Percentiles rank a stretch among this genome's conserved stretches.
phyloP scores from a whole-genome alignment of 1,284 basidiomycete species.

The Lignosus rhinocerotis region DNA sequence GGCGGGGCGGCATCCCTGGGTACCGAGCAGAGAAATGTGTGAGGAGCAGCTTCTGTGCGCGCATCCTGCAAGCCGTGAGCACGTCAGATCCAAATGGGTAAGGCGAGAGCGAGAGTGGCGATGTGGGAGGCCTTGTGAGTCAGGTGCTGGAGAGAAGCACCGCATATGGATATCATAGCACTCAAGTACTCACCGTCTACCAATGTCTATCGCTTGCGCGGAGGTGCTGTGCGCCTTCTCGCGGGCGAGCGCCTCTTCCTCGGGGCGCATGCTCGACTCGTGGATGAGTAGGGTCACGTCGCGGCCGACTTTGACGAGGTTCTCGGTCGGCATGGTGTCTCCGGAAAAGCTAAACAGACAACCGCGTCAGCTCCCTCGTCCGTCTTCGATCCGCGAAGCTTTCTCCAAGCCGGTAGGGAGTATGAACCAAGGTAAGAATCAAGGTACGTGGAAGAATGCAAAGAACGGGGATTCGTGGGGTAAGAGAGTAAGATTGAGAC shows the following conservation, averaged over 20 bases:
- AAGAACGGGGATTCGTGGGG: neutral
- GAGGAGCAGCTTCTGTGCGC: slow-evolving; percentile 78
- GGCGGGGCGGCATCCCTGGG: slow-evolving; percentile 73
- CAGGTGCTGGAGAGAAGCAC: neutral
- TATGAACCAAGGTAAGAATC: neutral
- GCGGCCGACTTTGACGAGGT: slow-evolving; percentile 66
- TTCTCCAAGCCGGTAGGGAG: neutral
- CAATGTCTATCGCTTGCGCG: slow-evolving; percentile 83
- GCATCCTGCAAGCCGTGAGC: slow-evolving; percentile 58
- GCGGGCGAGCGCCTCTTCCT: slow-evolving; percentile 69
- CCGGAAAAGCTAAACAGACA: slow-evolving; percentile 67
- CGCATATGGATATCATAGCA: slow-evolving; percentile 1
- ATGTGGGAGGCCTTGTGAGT: neutral
- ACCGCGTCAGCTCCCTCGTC: neutral
- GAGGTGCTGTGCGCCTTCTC: slow-evolving; percentile 89
- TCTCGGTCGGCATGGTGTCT: slow-evolving; percentile 81
- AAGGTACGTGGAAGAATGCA: neutral
- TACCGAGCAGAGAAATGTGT: slow-evolving; percentile 97
- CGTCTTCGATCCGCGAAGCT: slow-evolving; percentile 16
- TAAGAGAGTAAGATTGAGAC: slow-evolving; percentile 31
- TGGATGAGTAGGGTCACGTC: slow-evolving; percentile 87
- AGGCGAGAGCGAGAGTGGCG: neutral
- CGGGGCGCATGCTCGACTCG: slow-evolving; percentile 89
- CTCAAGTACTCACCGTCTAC: slow-evolving; percentile 57
- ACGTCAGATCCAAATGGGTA: neutral